Evolutionary conservation across 2,329 filamentous ascomycete species (phyloP), one percentile per base, ranked within the genome.

Genomic region (Aspergillus sclerotialis): DNA sequence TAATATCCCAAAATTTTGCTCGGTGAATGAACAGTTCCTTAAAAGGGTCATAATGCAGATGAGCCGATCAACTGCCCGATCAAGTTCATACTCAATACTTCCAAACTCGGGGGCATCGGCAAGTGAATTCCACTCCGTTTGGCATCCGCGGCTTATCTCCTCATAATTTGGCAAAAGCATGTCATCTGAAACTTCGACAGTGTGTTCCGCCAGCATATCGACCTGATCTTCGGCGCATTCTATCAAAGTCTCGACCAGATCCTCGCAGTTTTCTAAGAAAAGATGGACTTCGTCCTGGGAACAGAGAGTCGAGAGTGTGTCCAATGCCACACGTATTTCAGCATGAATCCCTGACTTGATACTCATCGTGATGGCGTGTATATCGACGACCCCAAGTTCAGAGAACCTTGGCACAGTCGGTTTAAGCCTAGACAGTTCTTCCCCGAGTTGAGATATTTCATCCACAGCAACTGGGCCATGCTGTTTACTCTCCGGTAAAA

Each of bases 1-100:
- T 8, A 98, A 73, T 1, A 80, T 65, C 4, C 62, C 60, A 47
- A 92, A 86, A 47, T 95, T 96, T 36, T 78, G 77, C 63, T 75
- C 83, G 56, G 74, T 74, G 58, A 94, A 95, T 0, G 92, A 96
- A 11, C 95, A 73, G 49, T 98, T 98, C 39, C 92, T 82, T 30
- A 98, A 65, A 37, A 95, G 89, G 0, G 87, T 94, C 1, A 88
- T 94, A 44, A 96, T 83, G 52, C 88, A 93, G 36, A 96, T 80
- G 30, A 98, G 64, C 39, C 83, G 78, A 49, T 95, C 89, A 4
- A 89, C 88, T 2, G 89, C 84, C 32, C 84, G 79, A 51, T 94
- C 86, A 2, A 95, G 73, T 33, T 90, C 79, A 56, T 94, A 90
- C 18, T 82, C 82, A 10, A 73, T 64, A 3, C 81, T 84, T 2